Evolutionary conservation across 306 rosid genomes (phyloP).

Genomic region (Vachellia pachyceras): DNA sequence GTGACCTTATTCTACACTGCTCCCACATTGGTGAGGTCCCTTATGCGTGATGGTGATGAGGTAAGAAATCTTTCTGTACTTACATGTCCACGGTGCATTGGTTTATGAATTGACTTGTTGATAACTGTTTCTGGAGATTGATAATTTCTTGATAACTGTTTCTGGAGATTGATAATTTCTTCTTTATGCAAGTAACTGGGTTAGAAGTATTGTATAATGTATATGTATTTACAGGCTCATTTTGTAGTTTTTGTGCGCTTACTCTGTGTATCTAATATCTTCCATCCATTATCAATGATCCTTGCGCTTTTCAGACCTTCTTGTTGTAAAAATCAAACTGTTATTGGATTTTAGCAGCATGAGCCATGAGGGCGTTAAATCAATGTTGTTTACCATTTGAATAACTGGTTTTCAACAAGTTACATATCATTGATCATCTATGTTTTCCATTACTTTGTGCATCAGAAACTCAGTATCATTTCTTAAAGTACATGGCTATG

Average conservation of each 20-base stretch:
- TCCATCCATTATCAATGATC: neutral
- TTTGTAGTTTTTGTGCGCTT: neutral
- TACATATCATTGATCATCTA: neutral
- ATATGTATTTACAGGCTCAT: neutral
- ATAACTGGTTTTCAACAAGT: conserved; percentile 12
- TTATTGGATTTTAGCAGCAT: neutral
- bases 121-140: conserved; percentile 30
- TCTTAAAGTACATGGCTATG: neutral
- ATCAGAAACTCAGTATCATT: neutral
- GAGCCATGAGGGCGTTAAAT: neutral
- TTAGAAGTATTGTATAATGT: neutral
- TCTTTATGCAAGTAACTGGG: neutral
- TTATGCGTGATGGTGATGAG: conserved; percentile 89
- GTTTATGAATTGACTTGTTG: conserved; percentile 28
- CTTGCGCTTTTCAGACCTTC: conserved; percentile 20
- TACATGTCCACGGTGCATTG: neutral
- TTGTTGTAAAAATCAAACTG: neutral
- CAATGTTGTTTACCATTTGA: neutral
- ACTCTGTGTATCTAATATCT: neutral
- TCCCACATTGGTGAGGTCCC: conserved; percentile 97
- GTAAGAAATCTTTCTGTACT: conserved; percentile 48
- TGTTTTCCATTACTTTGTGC: neutral
- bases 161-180: neutral
- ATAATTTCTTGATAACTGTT: too few relatives aligned
- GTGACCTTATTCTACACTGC: conserved; percentile 96